Percentiles rank a stretch among this genome's conserved stretches.
These are phyloP conservation scores for Odonthalia washingtoniensis DNA, from an alignment of 31 red algal species.

Conservation along the genomic window DNA sequence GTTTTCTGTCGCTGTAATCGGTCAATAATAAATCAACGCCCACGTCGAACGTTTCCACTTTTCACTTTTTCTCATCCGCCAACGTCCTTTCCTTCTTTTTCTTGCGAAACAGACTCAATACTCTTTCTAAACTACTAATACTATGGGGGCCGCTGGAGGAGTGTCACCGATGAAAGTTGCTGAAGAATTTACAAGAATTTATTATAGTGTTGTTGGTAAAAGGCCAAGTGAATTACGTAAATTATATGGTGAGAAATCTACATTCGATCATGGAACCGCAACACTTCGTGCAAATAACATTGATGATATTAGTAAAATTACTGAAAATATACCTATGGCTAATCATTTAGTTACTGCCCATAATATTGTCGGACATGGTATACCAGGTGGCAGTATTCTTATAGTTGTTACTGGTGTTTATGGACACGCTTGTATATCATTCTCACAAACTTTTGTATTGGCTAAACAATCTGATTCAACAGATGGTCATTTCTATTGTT, in stretches of 20 bases:
- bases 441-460: conserved; percentile 76
- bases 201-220: conserved; percentile 57
- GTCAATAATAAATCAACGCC: too few relatives aligned
- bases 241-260: conserved; percentile 56
- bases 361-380: conserved; percentile 34
- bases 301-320: conserved; percentile 26
- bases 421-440: background rate
- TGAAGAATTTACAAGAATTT: conserved; percentile 41
- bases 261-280: conserved; percentile 49
- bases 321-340: conserved; percentile 45
- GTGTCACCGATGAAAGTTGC: conserved; percentile 37
- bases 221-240: conserved; percentile 37
- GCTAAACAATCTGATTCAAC: conserved; percentile 51
- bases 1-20: too few relatives aligned
- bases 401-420: conserved; percentile 52
- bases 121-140: background rate
- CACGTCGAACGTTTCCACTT: too few relatives aligned
- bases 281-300: conserved; percentile 7
- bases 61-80: too few relatives aligned
- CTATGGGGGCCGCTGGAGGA: conserved; percentile 39
- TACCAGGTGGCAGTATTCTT: conserved; percentile 35
- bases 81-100: too few relatives aligned
- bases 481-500: conserved; percentile 66
- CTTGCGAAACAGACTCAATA: background rate
- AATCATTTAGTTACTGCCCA: conserved; percentile 25